phyloP scores from a whole-genome alignment of 176 grass and related monocot species.

The Metroxylon sagu region DNA sequence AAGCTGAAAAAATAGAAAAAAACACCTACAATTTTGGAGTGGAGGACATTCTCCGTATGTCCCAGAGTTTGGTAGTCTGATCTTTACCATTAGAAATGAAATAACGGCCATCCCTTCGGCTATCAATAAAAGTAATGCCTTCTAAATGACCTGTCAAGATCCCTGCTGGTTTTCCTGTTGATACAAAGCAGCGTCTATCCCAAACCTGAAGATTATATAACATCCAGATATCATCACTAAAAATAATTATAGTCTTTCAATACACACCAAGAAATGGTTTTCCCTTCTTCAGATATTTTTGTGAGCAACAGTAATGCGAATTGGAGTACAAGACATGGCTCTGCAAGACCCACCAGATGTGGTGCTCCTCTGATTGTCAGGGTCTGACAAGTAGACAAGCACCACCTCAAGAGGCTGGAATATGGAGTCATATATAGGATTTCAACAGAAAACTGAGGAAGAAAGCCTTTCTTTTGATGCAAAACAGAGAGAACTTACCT shows the following conservation, averaged over 20 bases:
- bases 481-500: constrained; percentile 27
- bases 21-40: constrained; percentile 7
- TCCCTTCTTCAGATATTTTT: no score
- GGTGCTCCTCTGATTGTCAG: no score
- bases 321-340: no score
- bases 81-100: constrained; percentile 95
- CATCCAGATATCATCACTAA: constrained; percentile 9
- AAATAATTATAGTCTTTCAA: no score
- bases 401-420: no score
- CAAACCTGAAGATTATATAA: constrained; percentile 53
- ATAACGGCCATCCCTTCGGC: constrained; percentile 76
- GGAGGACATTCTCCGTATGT: constrained; percentile 83
- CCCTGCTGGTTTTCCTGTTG: constrained; percentile 53
- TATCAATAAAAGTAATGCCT: constrained; percentile 93
- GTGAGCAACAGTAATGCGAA: no score
- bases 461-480: no score
- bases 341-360: no score
- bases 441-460: no score
- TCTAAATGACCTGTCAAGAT: constrained; percentile 75
- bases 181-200: constrained; percentile 59
- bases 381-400: no score
- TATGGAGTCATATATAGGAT: no score
- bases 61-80: constrained; percentile 96
- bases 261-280: no score
- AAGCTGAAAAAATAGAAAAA: neutral